A percentile compares a stretch with the other conserved stretches of the same genome.
Evolutionary conservation across 2,329 filamentous ascomycete species (phyloP).

Genomic region (Epichloe scottii): DNA sequence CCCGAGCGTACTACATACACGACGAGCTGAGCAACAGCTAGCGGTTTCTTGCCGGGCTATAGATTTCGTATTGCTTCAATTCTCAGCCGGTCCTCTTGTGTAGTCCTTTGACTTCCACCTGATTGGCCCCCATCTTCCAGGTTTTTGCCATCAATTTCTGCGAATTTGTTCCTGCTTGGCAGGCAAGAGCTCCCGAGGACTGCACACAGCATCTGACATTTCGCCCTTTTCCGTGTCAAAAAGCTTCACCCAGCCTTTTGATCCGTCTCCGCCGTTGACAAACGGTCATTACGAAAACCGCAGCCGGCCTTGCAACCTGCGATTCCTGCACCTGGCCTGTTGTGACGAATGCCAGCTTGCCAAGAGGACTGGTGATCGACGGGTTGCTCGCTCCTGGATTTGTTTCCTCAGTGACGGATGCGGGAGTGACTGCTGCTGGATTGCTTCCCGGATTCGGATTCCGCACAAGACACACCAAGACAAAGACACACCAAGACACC

Average conservation of each 20-base stretch:
- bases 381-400: neutral
- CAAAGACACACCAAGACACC: conserved; percentile 9
- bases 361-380: neutral
- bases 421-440: conserved; percentile 4
- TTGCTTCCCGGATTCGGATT: neutral
- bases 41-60: neutral
- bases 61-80: neutral
- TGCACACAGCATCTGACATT: too few species aligned
- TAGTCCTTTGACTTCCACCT: neutral
- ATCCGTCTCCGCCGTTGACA: neutral
- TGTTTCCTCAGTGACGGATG: conserved; percentile 13
- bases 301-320: neutral
- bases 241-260: neutral
- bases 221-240: neutral
- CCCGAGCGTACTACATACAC: neutral
- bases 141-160: neutral
- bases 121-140: neutral
- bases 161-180: neutral
- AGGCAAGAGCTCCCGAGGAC: neutral
- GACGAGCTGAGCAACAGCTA: neutral
- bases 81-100: neutral
- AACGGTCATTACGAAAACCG: neutral
- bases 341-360: neutral
- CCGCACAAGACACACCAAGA: neutral
- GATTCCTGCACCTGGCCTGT: neutral